These are phyloP conservation scores for Ampelocalamus luodianensis DNA, from an alignment of 176 grass and related monocot species.

Conservation along the genomic window DNA sequence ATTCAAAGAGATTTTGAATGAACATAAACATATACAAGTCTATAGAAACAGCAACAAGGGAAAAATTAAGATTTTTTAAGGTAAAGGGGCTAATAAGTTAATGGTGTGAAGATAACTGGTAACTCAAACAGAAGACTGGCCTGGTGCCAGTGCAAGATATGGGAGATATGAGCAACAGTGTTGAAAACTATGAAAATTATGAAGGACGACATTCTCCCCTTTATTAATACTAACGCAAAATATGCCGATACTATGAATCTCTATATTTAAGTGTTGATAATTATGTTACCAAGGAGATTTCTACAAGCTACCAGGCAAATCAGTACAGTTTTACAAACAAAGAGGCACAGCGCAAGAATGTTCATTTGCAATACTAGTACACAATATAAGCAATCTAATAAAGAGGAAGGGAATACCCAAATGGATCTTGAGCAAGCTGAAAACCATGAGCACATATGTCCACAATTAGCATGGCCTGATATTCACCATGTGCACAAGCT, in stretches of 20 bases:
- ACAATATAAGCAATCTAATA: slow-evolving; percentile 23
- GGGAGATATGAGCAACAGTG: neutral
- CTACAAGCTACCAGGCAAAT: neutral
- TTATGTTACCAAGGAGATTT: slow-evolving; percentile 11
- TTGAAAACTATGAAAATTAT: neutral
- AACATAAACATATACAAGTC: neutral
- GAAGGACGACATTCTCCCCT: neutral
- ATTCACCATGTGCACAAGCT: slow-evolving; percentile 52
- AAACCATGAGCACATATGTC: slow-evolving; percentile 72
- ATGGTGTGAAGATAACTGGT: neutral
- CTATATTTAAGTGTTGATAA: neutral
- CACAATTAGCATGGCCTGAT: slow-evolving; percentile 65
- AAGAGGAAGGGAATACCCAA: slow-evolving; percentile 63
- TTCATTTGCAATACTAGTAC: slow-evolving; percentile 28
- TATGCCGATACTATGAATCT: neutral
- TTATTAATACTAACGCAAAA: neutral
- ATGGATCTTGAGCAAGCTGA: slow-evolving; percentile 73
- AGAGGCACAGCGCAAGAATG: neutral
- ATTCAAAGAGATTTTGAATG: slow-evolving; percentile 3
- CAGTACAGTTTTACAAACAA: neutral
- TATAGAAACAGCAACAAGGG: neutral
- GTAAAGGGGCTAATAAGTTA: slow-evolving; percentile 11
- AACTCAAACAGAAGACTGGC: neutral
- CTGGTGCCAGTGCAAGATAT: neutral
- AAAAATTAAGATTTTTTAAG: neutral